Evolutionary conservation across 768 basidiomycete genomes (phyloP).

Genomic region (Kwoniella bestiolae): DNA sequence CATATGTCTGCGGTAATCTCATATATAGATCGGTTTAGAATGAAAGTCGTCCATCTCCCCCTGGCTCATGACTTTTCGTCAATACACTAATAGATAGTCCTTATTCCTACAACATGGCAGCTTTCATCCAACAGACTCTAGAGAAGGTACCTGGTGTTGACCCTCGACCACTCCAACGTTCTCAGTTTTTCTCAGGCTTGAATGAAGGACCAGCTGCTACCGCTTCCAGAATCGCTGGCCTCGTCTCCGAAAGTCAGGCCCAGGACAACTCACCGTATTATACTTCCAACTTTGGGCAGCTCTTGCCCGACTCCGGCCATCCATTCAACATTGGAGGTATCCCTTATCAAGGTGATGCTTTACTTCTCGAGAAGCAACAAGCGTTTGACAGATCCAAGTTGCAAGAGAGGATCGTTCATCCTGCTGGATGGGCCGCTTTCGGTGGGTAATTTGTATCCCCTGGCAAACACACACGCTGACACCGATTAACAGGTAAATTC

Average conservation of each 20-base stretch:
- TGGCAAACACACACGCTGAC: no score
- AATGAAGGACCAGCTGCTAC: slow-evolving; percentile 53
- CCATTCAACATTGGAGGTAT: slow-evolving; percentile 53
- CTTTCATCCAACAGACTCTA: slow-evolving; percentile 40
- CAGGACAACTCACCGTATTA: slow-evolving; percentile 47
- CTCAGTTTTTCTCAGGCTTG: slow-evolving; percentile 49
- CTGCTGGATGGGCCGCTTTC: slow-evolving; percentile 49
- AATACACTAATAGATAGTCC: no score
- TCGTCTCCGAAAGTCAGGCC: slow-evolving; percentile 40
- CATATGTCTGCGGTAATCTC: no score
- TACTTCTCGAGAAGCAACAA: slow-evolving; percentile 55
- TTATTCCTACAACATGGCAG: slow-evolving; percentile 12
- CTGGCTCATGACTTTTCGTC: no score
- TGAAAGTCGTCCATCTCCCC: background rate
- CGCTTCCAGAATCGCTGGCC: slow-evolving; percentile 49
- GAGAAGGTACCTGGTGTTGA: slow-evolving; percentile 51
- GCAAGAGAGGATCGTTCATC: slow-evolving; percentile 54
- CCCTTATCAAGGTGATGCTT: slow-evolving; percentile 47
- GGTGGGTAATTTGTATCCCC: slow-evolving; percentile 24
- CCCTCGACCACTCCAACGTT: slow-evolving; percentile 47
- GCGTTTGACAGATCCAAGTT: slow-evolving; percentile 53
- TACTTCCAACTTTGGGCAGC: slow-evolving; percentile 54
- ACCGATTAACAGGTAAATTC: slow-evolving; percentile 34
- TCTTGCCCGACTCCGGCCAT: slow-evolving; percentile 48
- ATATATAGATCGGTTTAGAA: background rate